phyloP scores from a whole-genome alignment of 345 rosid genomes.

The Anastatica hierochuntica region DNA sequence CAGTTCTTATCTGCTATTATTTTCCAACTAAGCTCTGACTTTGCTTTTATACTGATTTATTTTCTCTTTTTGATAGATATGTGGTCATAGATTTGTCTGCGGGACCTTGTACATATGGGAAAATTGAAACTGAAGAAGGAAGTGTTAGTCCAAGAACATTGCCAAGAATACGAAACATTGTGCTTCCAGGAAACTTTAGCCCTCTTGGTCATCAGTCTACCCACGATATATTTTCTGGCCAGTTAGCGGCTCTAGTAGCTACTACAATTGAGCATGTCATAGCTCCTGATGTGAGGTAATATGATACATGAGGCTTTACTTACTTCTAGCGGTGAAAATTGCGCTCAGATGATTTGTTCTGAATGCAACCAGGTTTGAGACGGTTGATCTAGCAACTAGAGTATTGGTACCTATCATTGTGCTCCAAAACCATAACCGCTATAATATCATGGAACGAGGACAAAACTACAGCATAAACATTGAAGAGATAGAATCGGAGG shows the following conservation, averaged over 20 bases:
- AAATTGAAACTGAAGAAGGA: slow-evolving; percentile 99
- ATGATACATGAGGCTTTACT: neutral
- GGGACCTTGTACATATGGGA: slow-evolving; percentile 98
- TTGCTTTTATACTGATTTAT: slow-evolving; percentile 17
- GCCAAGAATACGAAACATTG: slow-evolving; percentile 61
- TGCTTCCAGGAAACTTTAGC: slow-evolving; percentile 45
- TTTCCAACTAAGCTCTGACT: slow-evolving; percentile 3
- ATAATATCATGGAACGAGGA: slow-evolving; percentile 74
- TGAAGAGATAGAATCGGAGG: slow-evolving; percentile 81
- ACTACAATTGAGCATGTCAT: slow-evolving; percentile 82
- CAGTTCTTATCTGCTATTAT: neutral
- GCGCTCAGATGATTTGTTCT: slow-evolving; percentile 18
- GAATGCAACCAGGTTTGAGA: slow-evolving; percentile 73
- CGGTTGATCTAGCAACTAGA: slow-evolving; percentile 82
- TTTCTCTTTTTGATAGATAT: slow-evolving; percentile 59
- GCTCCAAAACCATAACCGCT: slow-evolving; percentile 94
- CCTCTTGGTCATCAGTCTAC: slow-evolving; percentile 37
- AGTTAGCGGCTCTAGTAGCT: slow-evolving; percentile 75
- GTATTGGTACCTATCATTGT: slow-evolving; percentile 88
- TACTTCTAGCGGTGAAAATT: neutral
- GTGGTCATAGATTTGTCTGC: slow-evolving; percentile 95
- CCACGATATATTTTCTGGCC: slow-evolving; percentile 72
- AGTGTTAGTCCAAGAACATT: slow-evolving; percentile 82
- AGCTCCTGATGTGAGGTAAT: slow-evolving; percentile 92
- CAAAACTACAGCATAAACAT: slow-evolving; percentile 84